A percentile compares a stretch with the other conserved stretches of the same genome.
phyloP scores from a whole-genome alignment of 441 rosid species.

The Corymbia citriodora region DNA sequence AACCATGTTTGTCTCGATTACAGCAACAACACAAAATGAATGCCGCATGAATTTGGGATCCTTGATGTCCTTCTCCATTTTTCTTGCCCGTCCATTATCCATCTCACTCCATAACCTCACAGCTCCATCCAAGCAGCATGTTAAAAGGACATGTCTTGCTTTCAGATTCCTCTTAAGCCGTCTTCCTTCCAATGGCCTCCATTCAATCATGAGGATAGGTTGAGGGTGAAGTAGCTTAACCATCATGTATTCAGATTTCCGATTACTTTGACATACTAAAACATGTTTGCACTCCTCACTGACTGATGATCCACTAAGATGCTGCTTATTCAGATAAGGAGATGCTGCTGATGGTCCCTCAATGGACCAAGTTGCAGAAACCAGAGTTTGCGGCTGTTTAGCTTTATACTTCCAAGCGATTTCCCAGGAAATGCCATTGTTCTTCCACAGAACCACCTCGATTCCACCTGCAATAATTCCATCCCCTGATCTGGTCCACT shows the following conservation, averaged over 20 bases:
- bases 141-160: constrained; percentile 53
- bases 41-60: constrained; percentile 29
- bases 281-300: constrained; percentile 42
- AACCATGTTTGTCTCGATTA: constrained; percentile 69
- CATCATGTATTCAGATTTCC: constrained; percentile 38
- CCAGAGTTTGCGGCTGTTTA: constrained; percentile 62
- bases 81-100: constrained; percentile 58
- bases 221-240: constrained; percentile 64
- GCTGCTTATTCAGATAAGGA: constrained; percentile 28
- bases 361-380: constrained; percentile 82
- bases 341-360: constrained; percentile 78
- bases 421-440: constrained; percentile 75
- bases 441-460: constrained; percentile 81
- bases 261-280: constrained; percentile 39
- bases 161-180: constrained; percentile 26
- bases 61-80: constrained; percentile 38
- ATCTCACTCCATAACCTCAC: constrained; percentile 88
- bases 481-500: constrained; percentile 91
- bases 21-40: constrained; percentile 65
- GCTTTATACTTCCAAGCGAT: constrained; percentile 74
- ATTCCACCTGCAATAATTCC: constrained; percentile 79
- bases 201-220: constrained; percentile 71
- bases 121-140: constrained; percentile 91
- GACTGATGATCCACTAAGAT: constrained; percentile 19
- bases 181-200: constrained; percentile 63